phyloP scores from a whole-genome alignment of 352 stramenopile genomes.

The Porosira glacialis region DNA sequence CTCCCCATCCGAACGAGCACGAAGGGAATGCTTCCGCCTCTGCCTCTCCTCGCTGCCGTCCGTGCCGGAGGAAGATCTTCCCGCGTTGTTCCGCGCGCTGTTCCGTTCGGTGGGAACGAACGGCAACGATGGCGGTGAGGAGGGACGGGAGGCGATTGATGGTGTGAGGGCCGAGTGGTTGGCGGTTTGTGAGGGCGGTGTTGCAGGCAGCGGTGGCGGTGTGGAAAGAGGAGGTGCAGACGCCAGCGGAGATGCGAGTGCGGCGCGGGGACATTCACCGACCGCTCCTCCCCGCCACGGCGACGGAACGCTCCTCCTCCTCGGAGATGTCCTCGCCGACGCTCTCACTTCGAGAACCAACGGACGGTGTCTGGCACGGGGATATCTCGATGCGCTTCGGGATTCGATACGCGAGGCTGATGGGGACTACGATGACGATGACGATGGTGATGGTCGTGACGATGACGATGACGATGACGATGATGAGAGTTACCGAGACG shows the following conservation, averaged over 20 bases:
- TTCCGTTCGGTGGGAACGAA: constrained; percentile 29
- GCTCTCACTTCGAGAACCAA: constrained; percentile 21
- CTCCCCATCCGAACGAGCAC: too few relatives aligned
- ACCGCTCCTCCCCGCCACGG: constrained; percentile 1
- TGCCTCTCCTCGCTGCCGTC: constrained; percentile 38
- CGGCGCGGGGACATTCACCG: background rate
- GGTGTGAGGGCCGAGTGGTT: constrained; percentile 26
- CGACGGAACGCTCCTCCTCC: constrained; percentile 15
- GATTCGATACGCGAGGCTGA: constrained; percentile 15
- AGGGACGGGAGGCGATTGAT: constrained; percentile 24
- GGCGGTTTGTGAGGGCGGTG: constrained; percentile 2
- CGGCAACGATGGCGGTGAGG: constrained; percentile 16
- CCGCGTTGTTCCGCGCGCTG: constrained; percentile 31
- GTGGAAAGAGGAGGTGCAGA: background rate
- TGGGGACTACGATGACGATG: background rate
- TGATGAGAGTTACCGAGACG: too few relatives aligned
- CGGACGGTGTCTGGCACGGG: constrained; percentile 12
- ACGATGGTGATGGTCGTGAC: too few relatives aligned
- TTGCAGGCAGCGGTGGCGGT: background rate
- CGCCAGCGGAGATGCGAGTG: background rate
- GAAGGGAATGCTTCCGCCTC: constrained; percentile 27
- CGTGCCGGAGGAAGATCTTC: constrained; percentile 38
- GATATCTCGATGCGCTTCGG: constrained; percentile 24
- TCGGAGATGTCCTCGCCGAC: constrained; percentile 39
- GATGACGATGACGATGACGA: too few relatives aligned